phyloP scores from a whole-genome alignment of 768 basidiomycete species.

The Lentinula sp. region DNA sequence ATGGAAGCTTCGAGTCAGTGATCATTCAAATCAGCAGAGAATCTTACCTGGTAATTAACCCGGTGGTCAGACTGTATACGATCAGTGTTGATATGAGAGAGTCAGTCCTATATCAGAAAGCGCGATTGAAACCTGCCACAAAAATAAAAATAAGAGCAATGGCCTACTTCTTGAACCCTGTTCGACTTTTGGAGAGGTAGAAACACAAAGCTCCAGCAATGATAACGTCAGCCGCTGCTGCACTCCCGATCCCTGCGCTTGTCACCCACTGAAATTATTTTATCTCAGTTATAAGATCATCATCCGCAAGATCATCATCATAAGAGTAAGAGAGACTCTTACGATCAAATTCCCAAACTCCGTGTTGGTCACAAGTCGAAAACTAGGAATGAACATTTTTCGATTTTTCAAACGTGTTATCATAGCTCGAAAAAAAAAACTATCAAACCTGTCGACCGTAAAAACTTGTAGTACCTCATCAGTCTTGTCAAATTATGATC shows the following conservation, averaged over 20 bases:
- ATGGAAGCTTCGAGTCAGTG: constrained; percentile 1
- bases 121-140: neutral
- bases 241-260: constrained; percentile 38
- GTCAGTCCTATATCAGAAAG: constrained; percentile 26
- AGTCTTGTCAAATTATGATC: neutral
- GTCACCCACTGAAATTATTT: constrained; percentile 36
- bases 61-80: constrained; percentile 38
- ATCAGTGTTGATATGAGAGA: constrained; percentile 37
- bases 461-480: constrained; percentile 27
- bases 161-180: constrained; percentile 27
- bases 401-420: neutral
- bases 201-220: constrained; percentile 43
- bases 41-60: constrained; percentile 35
- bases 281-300: neutral
- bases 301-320: neutral
- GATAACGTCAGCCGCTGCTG: constrained; percentile 42
- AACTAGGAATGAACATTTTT: constrained; percentile 18
- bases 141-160: constrained; percentile 1
- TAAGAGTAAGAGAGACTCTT: constrained; percentile 10
- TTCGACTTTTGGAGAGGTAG: constrained; percentile 39
- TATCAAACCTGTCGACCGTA: constrained; percentile 34
- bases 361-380: constrained; percentile 23
- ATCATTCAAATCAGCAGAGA: neutral
- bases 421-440: neutral
- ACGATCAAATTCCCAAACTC: constrained; percentile 31